A percentile compares a stretch with the other conserved stretches of the same genome.
Evolutionary conservation across 768 basidiomycete genomes (phyloP).

Genomic region (Grammothele lineata): DNA sequence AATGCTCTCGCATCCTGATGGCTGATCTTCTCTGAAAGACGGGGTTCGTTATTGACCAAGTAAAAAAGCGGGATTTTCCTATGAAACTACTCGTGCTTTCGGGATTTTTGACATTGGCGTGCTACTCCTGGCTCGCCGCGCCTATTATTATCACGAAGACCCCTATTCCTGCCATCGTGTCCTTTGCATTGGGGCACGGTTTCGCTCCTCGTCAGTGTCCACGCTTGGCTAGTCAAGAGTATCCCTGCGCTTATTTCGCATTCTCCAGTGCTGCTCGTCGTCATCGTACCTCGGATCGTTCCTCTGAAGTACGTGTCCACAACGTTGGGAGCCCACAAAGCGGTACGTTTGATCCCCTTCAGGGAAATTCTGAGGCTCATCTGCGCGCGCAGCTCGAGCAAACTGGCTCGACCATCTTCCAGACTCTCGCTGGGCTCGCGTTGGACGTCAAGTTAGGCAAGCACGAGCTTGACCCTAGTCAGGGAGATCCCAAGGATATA

Average conservation of each 20-base stretch:
- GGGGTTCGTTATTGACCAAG: conserved; percentile 61
- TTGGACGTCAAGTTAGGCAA: conserved; percentile 46
- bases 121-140: conserved; percentile 63
- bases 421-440: conserved; percentile 66
- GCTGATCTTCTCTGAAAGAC: conserved; percentile 33
- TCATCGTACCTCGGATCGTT: conserved; percentile 71
- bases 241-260: background rate
- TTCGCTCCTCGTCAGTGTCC: conserved; percentile 58
- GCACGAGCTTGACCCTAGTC: conserved; percentile 1
- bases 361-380: background rate
- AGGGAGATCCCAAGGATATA: conserved; percentile 23
- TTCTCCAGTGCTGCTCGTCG: conserved; percentile 58
- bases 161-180: conserved; percentile 56
- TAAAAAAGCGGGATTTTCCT: conserved; percentile 54
- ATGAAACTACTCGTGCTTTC: conserved; percentile 55
- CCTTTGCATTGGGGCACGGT: conserved; percentile 67
- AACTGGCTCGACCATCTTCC: conserved; percentile 66
- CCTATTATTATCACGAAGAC: conserved; percentile 54
- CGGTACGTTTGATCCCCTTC: conserved; percentile 39
- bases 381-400: conserved; percentile 58
- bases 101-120: conserved; percentile 52
- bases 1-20: no score
- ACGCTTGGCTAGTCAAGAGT: background rate
- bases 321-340: conserved; percentile 74
- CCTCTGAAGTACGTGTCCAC: conserved; percentile 71